Base-by-base conservation (phyloP, 805 yeast species). In the Cyberlindnera sargentensis region DNA sequence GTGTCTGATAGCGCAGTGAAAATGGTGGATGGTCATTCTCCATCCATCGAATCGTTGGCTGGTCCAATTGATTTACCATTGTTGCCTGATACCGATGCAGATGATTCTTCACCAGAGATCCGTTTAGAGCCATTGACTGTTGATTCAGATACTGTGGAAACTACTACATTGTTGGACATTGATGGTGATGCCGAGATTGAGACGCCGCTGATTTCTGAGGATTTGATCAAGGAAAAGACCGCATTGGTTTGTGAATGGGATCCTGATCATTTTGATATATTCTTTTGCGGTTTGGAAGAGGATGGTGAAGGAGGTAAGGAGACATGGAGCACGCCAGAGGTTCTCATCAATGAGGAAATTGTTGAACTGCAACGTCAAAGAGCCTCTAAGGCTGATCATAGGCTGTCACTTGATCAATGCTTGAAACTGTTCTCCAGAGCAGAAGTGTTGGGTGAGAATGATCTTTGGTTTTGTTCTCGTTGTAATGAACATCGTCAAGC, bases 401-500 rank as follows among this genome's bases (percentile, higher is more conserved):
- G 70, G 31, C 73, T 82, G 23, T 68, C 84, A 0, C 69, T 91
- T 20, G 75, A 78, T 48, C 91, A 85, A 52, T 91, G 98, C 58
- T 60, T 91, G 37, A 72, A 74, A 23, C 58, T 78, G 46, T 91
- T 91, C 56, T 78, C 95, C 20, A 75, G 77, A 40, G 82, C 95
- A 1, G 99, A 91, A 60, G 78, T 89, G 3, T 70, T 91, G 37
- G 87, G 96, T 10, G 84, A 86, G 40, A 82, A 87, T 42, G 98
- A 91, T 63, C 69, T 88, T 31, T 91, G 98, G 98, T 90, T 82
- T 55, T 91, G 99, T 62, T 95, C 96, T 1, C 65, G 70, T 9
- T 91, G 99, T 67, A 79, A 84, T 55, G 93, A 85, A 41, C 95
- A 88, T 56, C 76, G 89, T 46, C 88, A 85, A 52, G 98, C 98